Conservation (phyloP, 306 rosid species). For the Phaseolus lunatus region DNA sequence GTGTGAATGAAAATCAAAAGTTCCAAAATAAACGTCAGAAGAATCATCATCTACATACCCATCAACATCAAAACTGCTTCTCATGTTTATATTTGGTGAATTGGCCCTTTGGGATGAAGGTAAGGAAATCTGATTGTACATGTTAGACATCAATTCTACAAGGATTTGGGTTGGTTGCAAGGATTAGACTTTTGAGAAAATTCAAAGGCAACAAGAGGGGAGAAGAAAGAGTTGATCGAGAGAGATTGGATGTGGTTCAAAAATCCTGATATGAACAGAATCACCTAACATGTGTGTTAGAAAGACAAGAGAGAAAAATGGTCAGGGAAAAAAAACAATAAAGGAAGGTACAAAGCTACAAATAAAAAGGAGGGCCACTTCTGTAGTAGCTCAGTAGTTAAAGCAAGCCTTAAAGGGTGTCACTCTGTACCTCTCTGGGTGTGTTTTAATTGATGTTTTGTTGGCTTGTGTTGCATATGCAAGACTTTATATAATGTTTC, state of each 20-base stretch:
- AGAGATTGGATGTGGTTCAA: conserved; percentile 25
- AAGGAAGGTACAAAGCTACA: conserved; percentile 49
- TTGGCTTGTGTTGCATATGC: conserved; percentile 53
- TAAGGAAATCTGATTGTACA: conserved; percentile 56
- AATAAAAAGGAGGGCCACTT: conserved; percentile 58
- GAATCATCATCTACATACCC: conserved; percentile 44
- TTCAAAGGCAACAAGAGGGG: conserved; percentile 27
- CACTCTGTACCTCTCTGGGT: conserved; percentile 46
- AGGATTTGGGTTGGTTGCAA: background rate
- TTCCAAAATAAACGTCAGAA: background rate
- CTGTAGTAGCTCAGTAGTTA: conserved; percentile 58
- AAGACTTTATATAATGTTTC: conserved; percentile 25
- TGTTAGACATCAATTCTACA: conserved; percentile 50
- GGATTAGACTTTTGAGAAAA: conserved; percentile 23
- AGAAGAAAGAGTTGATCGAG: conserved; percentile 24
- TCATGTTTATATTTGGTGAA: conserved; percentile 58
- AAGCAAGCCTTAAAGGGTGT: conserved; percentile 54
- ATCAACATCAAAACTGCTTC: conserved; percentile 59
- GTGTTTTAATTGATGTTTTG: conserved; percentile 50
- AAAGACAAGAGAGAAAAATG: conserved; percentile 42
- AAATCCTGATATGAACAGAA: conserved; percentile 38
- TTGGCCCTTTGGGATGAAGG: conserved; percentile 58
- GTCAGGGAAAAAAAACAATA: conserved; percentile 7
- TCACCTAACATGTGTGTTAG: conserved; percentile 39
- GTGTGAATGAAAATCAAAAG: conserved; percentile 18